These are phyloP conservation scores for Hemileccinum rubropunctum DNA, from an alignment of 768 basidiomycete genomes.

Conservation along the genomic window DNA sequence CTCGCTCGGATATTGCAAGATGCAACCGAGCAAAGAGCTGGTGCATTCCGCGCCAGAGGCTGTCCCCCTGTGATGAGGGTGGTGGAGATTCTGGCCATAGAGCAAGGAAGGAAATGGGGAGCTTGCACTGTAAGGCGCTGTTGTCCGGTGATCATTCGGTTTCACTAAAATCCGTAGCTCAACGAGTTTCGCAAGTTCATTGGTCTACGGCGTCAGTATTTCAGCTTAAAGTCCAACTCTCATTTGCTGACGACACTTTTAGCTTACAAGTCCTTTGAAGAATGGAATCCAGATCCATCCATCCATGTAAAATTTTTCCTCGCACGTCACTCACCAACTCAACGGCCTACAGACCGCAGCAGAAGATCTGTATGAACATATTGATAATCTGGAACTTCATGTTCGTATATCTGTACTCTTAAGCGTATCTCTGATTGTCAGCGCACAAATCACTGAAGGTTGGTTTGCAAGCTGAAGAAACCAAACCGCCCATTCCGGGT, in stretches of 20 bases:
- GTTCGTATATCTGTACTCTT: conserved; percentile 36
- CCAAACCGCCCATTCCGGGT: conserved; percentile 61
- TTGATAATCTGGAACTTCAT: conserved; percentile 79
- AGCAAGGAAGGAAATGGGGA: conserved; percentile 66
- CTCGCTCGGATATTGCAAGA: conserved; percentile 61
- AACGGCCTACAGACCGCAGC: conserved; percentile 50
- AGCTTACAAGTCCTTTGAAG: conserved; percentile 64
- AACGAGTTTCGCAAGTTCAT: conserved; percentile 75
- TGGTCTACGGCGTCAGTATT: conserved; percentile 57
- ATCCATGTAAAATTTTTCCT: conserved; percentile 45
- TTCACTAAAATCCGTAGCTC: conserved; percentile 35
- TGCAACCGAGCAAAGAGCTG: conserved; percentile 57
- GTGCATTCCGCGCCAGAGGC: conserved; percentile 67
- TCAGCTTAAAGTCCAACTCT: background rate
- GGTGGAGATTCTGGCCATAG: conserved; percentile 68
- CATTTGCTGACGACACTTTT: conserved; percentile 8
- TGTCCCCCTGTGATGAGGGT: conserved; percentile 63
- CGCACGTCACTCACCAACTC: background rate
- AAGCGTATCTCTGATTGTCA: background rate
- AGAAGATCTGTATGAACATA: conserved; percentile 60
- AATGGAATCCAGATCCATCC: conserved; percentile 66
- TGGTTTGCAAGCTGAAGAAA: conserved; percentile 70
- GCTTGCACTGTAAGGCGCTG: conserved; percentile 57
- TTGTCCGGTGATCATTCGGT: background rate
- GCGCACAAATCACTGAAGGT: conserved; percentile 35